These are phyloP conservation scores for Leccinum solheimii DNA, from an alignment of 1,284 basidiomycete species.

Conservation along the genomic window DNA sequence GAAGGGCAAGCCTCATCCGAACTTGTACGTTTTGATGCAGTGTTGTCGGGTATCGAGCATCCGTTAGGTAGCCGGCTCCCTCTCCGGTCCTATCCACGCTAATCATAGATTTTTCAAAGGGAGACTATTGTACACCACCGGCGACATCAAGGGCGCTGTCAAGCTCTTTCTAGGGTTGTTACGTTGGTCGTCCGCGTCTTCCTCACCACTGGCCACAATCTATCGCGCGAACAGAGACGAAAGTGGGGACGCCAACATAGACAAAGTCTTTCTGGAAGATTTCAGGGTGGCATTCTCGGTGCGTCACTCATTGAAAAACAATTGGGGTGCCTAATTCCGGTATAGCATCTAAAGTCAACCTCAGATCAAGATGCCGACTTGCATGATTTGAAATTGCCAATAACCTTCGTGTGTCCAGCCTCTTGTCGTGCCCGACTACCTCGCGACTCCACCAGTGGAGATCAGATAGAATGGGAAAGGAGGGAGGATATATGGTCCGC, in stretches of 20 bases:
- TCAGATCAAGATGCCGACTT: slow-evolving; percentile 42
- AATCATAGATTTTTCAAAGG: slow-evolving; percentile 43
- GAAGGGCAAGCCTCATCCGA: slow-evolving; percentile 49
- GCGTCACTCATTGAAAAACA: slow-evolving; percentile 18
- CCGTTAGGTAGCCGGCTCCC: slow-evolving; percentile 50
- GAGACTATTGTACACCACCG: slow-evolving; percentile 74
- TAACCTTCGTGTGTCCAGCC: slow-evolving; percentile 55
- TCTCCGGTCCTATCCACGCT: slow-evolving; percentile 1
- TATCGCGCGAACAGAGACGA: slow-evolving; percentile 26
- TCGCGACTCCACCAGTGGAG: slow-evolving; percentile 47
- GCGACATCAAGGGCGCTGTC: slow-evolving; percentile 69
- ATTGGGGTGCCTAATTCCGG: slow-evolving; percentile 7
- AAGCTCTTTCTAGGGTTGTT: slow-evolving; percentile 65
- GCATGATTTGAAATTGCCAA: slow-evolving; percentile 53
- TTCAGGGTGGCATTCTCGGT: slow-evolving; percentile 77
- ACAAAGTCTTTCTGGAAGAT: slow-evolving; percentile 73
- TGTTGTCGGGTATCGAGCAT: slow-evolving; percentile 73
- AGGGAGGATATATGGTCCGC: slow-evolving; percentile 63
- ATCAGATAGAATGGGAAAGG: slow-evolving; percentile 52
- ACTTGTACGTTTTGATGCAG: slow-evolving; percentile 54
- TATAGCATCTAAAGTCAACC: slow-evolving; percentile 64
- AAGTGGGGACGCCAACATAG: slow-evolving; percentile 37
- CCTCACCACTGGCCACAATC: slow-evolving; percentile 18
- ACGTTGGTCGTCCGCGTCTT: slow-evolving; percentile 26
- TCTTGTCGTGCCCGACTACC: slow-evolving; percentile 57